Conservation (phyloP, 1,284 basidiomycete species). For the Apiotrichum brassicae region DNA sequence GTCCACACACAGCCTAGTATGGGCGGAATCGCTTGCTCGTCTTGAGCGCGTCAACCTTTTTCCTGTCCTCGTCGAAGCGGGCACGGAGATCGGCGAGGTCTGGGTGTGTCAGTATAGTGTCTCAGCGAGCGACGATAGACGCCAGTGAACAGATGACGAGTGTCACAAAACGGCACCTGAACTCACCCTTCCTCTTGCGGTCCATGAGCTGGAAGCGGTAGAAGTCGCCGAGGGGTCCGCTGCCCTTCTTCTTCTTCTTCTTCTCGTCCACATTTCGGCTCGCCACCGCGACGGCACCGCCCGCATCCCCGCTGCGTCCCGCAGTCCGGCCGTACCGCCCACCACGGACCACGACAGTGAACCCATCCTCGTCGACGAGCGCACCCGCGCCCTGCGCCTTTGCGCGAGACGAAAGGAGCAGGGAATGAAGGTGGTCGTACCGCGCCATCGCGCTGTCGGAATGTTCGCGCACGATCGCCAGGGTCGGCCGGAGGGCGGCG, state of each 20-base stretch:
- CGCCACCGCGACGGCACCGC: constrained; percentile 66
- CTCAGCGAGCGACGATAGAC: background rate
- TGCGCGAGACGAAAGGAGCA: constrained; percentile 43
- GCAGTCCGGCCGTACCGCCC: constrained; percentile 79
- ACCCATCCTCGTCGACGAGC: constrained; percentile 84
- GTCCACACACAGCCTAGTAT: no score
- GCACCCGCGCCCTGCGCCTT: constrained; percentile 58
- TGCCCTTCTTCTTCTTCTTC: constrained; percentile 65
- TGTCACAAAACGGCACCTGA: no score
- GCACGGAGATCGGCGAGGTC: constrained; percentile 69
- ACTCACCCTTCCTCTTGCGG: constrained; percentile 71
- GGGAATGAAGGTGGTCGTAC: constrained; percentile 63
- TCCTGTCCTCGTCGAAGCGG: constrained; percentile 79
- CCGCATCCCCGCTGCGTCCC: constrained; percentile 73
- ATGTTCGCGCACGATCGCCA: constrained; percentile 63
- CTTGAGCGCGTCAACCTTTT: constrained; percentile 75
- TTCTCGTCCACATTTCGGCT: constrained; percentile 52
- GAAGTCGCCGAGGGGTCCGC: constrained; percentile 56
- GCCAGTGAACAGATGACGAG: no score
- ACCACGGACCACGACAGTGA: constrained; percentile 79
- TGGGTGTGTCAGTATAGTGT: constrained; percentile 41
- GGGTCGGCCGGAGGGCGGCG: constrained; percentile 60
- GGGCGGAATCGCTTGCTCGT: constrained; percentile 72
- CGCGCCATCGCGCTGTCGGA: constrained; percentile 68
- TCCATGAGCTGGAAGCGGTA: constrained; percentile 85